These are phyloP conservation scores for Ustilago cynodontis DNA, from an alignment of 1,284 basidiomycete species.

Conservation along the genomic window DNA sequence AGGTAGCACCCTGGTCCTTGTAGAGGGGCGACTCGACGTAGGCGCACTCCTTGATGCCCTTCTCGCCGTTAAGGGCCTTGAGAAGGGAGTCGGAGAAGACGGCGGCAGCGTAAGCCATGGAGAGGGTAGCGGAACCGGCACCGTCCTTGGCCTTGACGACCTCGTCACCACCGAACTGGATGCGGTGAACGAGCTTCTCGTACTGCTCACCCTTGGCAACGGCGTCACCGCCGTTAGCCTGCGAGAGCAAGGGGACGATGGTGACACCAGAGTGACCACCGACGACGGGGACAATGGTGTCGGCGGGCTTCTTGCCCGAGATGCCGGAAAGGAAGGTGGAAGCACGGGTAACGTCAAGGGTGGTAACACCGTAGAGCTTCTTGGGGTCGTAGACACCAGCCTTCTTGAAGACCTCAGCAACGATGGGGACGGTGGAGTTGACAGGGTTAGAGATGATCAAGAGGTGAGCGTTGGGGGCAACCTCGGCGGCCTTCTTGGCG, in stretches of 20 bases:
- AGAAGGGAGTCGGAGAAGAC: conserved; percentile 79
- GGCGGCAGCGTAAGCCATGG: conserved; percentile 82
- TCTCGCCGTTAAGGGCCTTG: conserved; percentile 87
- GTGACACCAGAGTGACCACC: conserved; percentile 97
- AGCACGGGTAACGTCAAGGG: conserved; percentile 95
- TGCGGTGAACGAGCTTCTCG: conserved; percentile 75
- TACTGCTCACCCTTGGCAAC: conserved; percentile 74
- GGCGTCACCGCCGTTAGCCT: conserved; percentile 78
- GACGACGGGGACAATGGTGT: conserved; percentile 87
- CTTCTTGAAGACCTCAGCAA: conserved; percentile 91
- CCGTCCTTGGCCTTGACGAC: conserved; percentile 93
- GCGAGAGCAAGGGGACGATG: conserved; percentile 95
- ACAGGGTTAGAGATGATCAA: conserved; percentile 89
- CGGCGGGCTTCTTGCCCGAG: conserved; percentile 73
- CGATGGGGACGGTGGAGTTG: conserved; percentile 92
- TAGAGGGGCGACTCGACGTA: conserved; percentile 87
- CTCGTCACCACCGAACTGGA: conserved; percentile 96
- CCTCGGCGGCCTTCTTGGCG: conserved; percentile 86
- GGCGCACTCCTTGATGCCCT: conserved; percentile 84
- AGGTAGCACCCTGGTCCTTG: conserved; percentile 76
- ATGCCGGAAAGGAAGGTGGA: conserved; percentile 88
- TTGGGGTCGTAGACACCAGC: conserved; percentile 91
- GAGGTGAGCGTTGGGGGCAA: conserved; percentile 88
- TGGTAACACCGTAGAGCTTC: conserved; percentile 82
- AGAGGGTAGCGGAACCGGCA: conserved; percentile 85